Conservation (phyloP, 306 rosid genomes). For the Nissolia schottii region DNA sequence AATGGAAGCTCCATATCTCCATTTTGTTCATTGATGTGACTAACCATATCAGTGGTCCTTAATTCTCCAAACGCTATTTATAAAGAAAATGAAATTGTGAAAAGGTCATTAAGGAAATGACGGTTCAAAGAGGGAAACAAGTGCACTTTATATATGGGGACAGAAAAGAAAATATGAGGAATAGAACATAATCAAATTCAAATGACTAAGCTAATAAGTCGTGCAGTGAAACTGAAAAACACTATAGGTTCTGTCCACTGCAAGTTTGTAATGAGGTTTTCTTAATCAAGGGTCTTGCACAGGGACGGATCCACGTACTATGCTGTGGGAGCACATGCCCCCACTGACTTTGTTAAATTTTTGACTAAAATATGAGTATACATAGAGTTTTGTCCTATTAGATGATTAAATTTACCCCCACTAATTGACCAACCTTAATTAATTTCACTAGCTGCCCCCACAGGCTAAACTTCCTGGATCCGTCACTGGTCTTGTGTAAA, state of each 20-base stretch:
- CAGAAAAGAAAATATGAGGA: background rate
- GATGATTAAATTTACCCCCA: too few species aligned
- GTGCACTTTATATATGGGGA: background rate
- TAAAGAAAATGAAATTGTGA: background rate
- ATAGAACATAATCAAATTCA: background rate
- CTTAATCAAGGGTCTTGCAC: background rate
- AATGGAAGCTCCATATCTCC: slow-evolving; percentile 37
- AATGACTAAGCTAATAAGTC: background rate
- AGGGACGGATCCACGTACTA: too few species aligned
- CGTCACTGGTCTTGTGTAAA: background rate
- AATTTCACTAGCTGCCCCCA: too few species aligned
- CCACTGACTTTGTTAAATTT: too few species aligned
- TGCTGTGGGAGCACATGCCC: too few species aligned
- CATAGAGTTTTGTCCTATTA: too few species aligned
- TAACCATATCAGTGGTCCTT: background rate
- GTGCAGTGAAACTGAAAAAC: background rate
- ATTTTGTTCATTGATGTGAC: slow-evolving; percentile 10
- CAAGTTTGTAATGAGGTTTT: background rate
- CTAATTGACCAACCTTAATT: too few species aligned
- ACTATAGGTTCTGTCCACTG: background rate
- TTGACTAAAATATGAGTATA: too few species aligned
- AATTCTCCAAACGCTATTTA: background rate
- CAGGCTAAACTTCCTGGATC: too few species aligned
- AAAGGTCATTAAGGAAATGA: background rate
- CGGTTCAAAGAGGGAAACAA: background rate